phyloP scores from a whole-genome alignment of 148 eudicot genomes.

The Silene conica region DNA sequence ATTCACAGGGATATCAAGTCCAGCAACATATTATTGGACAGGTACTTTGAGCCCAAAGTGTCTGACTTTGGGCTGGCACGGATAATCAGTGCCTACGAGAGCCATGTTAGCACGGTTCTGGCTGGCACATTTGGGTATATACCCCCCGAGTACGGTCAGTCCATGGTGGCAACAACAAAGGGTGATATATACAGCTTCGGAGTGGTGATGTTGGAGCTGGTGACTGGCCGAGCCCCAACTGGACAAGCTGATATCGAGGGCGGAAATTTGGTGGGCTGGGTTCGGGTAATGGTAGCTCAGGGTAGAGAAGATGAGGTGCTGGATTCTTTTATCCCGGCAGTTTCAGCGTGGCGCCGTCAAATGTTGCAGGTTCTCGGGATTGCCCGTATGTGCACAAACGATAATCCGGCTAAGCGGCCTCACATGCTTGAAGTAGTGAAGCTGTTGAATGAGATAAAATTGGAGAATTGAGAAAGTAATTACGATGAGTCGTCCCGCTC shows the following conservation, averaged over 20 bases:
- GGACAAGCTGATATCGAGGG: slow-evolving; percentile 89
- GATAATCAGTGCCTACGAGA: slow-evolving; percentile 91
- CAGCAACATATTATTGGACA: slow-evolving; percentile 75
- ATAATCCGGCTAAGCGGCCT: slow-evolving; percentile 75
- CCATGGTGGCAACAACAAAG: slow-evolving; percentile 75
- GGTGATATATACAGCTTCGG: slow-evolving; percentile 94
- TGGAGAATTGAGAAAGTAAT: slow-evolving; percentile 17
- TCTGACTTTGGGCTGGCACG: slow-evolving; percentile 90
- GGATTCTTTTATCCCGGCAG: slow-evolving; percentile 41
- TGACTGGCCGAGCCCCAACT: slow-evolving; percentile 71
- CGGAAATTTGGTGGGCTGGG: slow-evolving; percentile 96
- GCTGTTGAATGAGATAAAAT: slow-evolving; percentile 47
- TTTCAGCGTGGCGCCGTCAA: slow-evolving; percentile 45
- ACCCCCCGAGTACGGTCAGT: slow-evolving; percentile 89
- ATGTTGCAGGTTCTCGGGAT: slow-evolving; percentile 62
- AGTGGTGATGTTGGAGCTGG: slow-evolving; percentile 89
- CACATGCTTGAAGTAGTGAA: slow-evolving; percentile 76
- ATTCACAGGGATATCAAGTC: slow-evolving; percentile 92
- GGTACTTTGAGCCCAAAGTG: slow-evolving; percentile 70
- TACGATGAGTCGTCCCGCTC: neutral
- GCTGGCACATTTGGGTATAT: slow-evolving; percentile 94
- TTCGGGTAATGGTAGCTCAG: slow-evolving; percentile 52
- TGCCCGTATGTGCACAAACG: slow-evolving; percentile 65
- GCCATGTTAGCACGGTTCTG: slow-evolving; percentile 77
- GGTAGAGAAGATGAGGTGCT: slow-evolving; percentile 57